Conservation (phyloP, 805 yeast species). For the Kluyveromyces siamensis region DNA sequence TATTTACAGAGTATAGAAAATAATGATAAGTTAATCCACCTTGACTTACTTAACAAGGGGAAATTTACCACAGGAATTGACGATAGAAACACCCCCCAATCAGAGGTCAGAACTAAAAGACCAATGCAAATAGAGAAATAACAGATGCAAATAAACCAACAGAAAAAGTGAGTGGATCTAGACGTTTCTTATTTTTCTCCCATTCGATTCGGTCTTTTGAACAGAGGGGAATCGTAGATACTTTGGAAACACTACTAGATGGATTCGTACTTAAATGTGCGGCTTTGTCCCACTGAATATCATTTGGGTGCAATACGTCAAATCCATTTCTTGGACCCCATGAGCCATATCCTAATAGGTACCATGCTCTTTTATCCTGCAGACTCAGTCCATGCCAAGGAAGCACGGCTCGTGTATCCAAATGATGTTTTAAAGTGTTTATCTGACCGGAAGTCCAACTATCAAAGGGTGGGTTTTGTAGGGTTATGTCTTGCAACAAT, state of each 20-base stretch:
- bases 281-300: not conserved
- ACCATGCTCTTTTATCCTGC: slow-evolving; percentile 2
- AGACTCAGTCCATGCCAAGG: not conserved
- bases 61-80: not conserved
- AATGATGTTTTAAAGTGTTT: slow-evolving; percentile 1
- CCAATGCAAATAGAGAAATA: not conserved
- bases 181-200: not conserved
- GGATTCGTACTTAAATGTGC: not conserved
- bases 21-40: not conserved
- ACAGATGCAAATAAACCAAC: slow-evolving; percentile 1
- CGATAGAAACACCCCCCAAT: not conserved
- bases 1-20: not conserved
- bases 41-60: not conserved
- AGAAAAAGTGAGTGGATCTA: not conserved
- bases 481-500: not conserved
- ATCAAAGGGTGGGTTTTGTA: not conserved
- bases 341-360: slow-evolving; percentile 1
- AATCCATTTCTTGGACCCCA: slow-evolving; percentile 1
- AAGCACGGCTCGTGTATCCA: not conserved
- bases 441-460: not conserved
- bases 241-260: not conserved
- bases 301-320: not conserved
- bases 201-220: slow-evolving; percentile 1
- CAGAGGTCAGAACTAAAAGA: not conserved
- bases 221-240: not conserved